Conservation (phyloP, 2,329 filamentous ascomycete species). For the Lecanoromycetidae sp. region DNA sequence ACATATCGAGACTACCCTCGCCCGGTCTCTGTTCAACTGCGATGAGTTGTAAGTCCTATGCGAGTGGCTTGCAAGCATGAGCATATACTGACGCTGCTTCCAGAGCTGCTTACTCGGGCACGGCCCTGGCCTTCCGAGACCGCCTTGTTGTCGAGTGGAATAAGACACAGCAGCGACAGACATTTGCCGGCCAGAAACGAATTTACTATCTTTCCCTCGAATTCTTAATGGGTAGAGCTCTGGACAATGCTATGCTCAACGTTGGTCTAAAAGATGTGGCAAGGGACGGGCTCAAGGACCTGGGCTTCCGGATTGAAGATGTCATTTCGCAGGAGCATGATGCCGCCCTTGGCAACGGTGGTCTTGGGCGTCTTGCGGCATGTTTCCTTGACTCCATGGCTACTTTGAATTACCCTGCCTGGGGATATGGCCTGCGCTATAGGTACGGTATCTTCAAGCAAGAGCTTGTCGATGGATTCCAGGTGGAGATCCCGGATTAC, state of each 20-base stretch:
- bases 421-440: conserved; percentile 94
- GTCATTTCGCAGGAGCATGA: conserved; percentile 91
- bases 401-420: conserved; percentile 87
- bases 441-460: conserved; percentile 98
- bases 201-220: conserved; percentile 96
- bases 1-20: conserved; percentile 92
- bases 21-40: conserved; percentile 94
- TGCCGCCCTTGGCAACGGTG: conserved; percentile 89
- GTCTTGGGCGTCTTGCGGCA: conserved; percentile 83
- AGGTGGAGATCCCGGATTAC: conserved; percentile 96
- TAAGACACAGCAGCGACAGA: conserved; percentile 92
- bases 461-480: conserved; percentile 94
- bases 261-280: conserved; percentile 77
- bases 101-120: conserved; percentile 77
- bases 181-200: conserved; percentile 77
- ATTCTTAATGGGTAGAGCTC: conserved; percentile 89
- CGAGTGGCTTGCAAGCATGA: no score
- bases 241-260: conserved; percentile 99
- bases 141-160: conserved; percentile 94
- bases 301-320: conserved; percentile 95
- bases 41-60: conserved; percentile 53
- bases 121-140: conserved; percentile 84
- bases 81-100: not conserved
- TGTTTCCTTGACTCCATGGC: conserved; percentile 96
- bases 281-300: conserved; percentile 68